These are phyloP conservation scores for Psilocybe azurescens DNA, from an alignment of 768 basidiomycete species.

Conservation along the genomic window DNA sequence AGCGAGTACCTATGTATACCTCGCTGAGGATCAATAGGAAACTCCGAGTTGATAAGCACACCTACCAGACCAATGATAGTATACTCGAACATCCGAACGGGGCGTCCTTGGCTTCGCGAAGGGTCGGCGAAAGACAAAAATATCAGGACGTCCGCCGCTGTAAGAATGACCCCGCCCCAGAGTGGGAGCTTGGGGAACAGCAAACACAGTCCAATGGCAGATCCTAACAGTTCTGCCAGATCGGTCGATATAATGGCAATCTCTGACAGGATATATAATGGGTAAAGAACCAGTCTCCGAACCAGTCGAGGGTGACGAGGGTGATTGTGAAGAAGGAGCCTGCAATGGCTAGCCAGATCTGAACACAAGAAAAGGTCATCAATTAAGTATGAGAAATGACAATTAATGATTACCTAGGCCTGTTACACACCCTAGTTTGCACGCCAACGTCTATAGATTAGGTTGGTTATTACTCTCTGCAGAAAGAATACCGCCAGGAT, in stretches of 20 bases:
- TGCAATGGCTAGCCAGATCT: constrained; percentile 66
- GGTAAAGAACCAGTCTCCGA: constrained; percentile 54
- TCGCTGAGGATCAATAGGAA: constrained; percentile 20
- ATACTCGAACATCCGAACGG: constrained; percentile 63
- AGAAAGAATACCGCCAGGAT: constrained; percentile 18
- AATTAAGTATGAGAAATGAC: background rate
- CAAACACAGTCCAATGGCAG: constrained; percentile 72
- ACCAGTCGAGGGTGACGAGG: constrained; percentile 51
- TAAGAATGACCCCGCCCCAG: constrained; percentile 61
- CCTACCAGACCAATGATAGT: constrained; percentile 59
- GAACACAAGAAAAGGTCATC: background rate
- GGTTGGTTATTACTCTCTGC: constrained; percentile 2
- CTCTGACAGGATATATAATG: constrained; percentile 59
- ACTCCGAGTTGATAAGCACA: constrained; percentile 26
- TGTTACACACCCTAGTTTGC: constrained; percentile 71
- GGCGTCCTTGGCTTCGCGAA: constrained; percentile 51
- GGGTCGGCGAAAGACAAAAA: constrained; percentile 69
- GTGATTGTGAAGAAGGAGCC: constrained; percentile 58
- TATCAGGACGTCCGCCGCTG: constrained; percentile 62
- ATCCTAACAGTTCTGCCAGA: constrained; percentile 71
- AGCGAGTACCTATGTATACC: constrained; percentile 48
- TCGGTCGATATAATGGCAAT: constrained; percentile 72
- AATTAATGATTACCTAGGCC: constrained; percentile 52
- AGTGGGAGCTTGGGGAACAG: constrained; percentile 63
- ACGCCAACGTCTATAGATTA: constrained; percentile 59